phyloP scores from a whole-genome alignment of 768 basidiomycete genomes.

The Kwoniella mangroviensis region DNA sequence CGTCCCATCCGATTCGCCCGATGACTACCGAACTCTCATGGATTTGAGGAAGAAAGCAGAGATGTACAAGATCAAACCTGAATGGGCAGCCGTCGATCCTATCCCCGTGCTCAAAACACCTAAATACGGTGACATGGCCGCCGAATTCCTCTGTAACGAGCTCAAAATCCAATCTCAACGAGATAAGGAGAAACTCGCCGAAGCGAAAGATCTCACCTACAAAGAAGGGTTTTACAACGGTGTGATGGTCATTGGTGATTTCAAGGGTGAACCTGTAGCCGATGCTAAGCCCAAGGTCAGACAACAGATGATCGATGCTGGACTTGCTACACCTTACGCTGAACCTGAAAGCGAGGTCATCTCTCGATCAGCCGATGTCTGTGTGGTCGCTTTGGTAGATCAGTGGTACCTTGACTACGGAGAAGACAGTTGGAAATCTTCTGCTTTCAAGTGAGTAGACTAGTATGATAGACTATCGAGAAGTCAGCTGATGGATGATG shows the following conservation, averaged over 20 bases:
- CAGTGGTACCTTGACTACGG: slow-evolving; percentile 99
- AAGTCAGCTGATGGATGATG: not conserved
- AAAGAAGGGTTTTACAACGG: slow-evolving; percentile 98
- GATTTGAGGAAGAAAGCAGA: slow-evolving; percentile 96
- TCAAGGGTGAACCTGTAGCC: slow-evolving; percentile 82
- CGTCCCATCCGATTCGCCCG: slow-evolving; percentile 96
- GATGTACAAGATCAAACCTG: slow-evolving; percentile 89
- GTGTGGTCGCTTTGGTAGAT: slow-evolving; percentile 96
- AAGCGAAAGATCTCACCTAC: slow-evolving; percentile 97
- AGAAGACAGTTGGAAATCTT: slow-evolving; percentile 81
- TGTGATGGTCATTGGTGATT: slow-evolving; percentile 87
- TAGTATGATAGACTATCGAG: no score
- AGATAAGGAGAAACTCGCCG: slow-evolving; percentile 87
- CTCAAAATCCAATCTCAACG: slow-evolving; percentile 95
- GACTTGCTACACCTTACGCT: slow-evolving; percentile 85
- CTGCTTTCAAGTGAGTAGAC: slow-evolving; percentile 74
- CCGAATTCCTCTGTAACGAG: slow-evolving; percentile 78
- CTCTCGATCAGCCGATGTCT: slow-evolving; percentile 91
- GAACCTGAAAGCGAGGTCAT: slow-evolving; percentile 92
- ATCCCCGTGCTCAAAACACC: slow-evolving; percentile 86
- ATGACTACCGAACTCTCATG: slow-evolving; percentile 86
- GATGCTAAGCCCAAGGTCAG: slow-evolving; percentile 90
- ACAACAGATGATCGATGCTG: slow-evolving; percentile 75
- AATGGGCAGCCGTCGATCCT: slow-evolving; percentile 83
- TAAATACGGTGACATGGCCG: slow-evolving; percentile 89